A percentile compares a stretch with the other conserved stretches of the same genome.
These are phyloP conservation scores for Neurospora sp. DNA, from an alignment of 2,329 filamentous ascomycete species.

Conservation along the genomic window DNA sequence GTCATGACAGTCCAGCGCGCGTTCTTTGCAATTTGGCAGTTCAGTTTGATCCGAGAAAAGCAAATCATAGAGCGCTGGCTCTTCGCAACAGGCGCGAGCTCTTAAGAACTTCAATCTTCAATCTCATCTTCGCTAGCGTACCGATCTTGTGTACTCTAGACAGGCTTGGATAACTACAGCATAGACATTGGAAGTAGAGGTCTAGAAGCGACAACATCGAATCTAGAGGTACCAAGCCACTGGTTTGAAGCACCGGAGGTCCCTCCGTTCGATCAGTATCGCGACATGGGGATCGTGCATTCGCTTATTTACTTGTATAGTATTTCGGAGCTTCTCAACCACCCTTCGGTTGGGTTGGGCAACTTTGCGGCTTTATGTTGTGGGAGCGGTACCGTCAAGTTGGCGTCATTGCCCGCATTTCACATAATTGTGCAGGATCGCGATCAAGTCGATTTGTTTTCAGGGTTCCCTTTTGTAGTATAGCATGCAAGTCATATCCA, in stretches of 20 bases:
- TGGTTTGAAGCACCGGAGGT: background rate
- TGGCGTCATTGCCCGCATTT: background rate
- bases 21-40: too few relatives aligned
- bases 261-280: background rate
- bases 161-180: background rate
- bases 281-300: background rate
- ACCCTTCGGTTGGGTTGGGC: background rate
- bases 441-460: background rate
- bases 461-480: background rate
- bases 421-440: background rate
- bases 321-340: background rate
- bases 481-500: background rate
- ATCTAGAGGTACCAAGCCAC: background rate
- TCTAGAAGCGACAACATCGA: too few relatives aligned
- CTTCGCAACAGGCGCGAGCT: too few relatives aligned
- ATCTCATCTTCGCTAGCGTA: too few relatives aligned
- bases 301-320: background rate
- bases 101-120: too few relatives aligned
- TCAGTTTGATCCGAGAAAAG: too few relatives aligned
- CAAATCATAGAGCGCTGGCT: too few relatives aligned
- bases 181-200: background rate
- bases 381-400: background rate
- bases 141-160: too few relatives aligned
- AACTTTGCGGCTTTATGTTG: too few relatives aligned
- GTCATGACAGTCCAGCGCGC: too few relatives aligned